Percentiles rank a stretch among this genome's conserved stretches.
These are phyloP conservation scores for Diaporthe citrichinensis DNA, from an alignment of 2,329 filamentous ascomycete species.

Conservation along the genomic window DNA sequence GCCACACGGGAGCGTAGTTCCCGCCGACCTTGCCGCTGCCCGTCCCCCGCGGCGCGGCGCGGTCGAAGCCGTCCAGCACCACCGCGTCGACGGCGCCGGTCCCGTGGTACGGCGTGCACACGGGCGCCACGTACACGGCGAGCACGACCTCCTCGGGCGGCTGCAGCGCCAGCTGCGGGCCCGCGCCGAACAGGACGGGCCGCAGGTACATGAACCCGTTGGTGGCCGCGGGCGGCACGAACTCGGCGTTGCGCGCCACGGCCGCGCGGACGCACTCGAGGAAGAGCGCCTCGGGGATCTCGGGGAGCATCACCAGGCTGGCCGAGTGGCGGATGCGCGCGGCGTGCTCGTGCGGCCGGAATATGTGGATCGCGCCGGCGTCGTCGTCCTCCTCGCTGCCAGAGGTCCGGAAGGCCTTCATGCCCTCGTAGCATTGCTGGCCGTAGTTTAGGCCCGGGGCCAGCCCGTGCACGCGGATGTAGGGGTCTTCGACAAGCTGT, in stretches of 20 bases:
- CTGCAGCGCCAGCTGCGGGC: slow-evolving; percentile 73
- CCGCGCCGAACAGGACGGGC: slow-evolving; percentile 74
- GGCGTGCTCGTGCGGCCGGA: slow-evolving; percentile 75
- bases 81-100: slow-evolving; percentile 73
- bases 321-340: slow-evolving; percentile 74
- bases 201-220: slow-evolving; percentile 78
- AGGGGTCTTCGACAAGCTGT: slow-evolving; percentile 6
- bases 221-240: slow-evolving; percentile 71
- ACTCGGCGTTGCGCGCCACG: slow-evolving; percentile 76
- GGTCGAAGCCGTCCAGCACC: slow-evolving; percentile 78
- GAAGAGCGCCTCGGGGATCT: slow-evolving; percentile 72
- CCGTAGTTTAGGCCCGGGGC: slow-evolving; percentile 13
- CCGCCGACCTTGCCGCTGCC: slow-evolving; percentile 78
- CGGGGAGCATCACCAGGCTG: slow-evolving; percentile 73
- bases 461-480: slow-evolving; percentile 19
- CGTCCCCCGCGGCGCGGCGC: slow-evolving; percentile 75
- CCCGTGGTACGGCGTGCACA: slow-evolving; percentile 74
- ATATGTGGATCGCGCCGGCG: slow-evolving; percentile 67
- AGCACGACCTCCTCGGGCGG: slow-evolving; percentile 78
- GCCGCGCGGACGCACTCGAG: slow-evolving; percentile 71
- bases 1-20: slow-evolving; percentile 78
- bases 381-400: not conserved
- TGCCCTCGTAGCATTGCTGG: slow-evolving; percentile 14
- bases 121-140: slow-evolving; percentile 73
- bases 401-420: slow-evolving; percentile 14